Percentiles rank a stretch among this genome's conserved stretches.
Evolutionary conservation across 768 basidiomycete species (phyloP).

Genomic region (Tulasnella sp.): DNA sequence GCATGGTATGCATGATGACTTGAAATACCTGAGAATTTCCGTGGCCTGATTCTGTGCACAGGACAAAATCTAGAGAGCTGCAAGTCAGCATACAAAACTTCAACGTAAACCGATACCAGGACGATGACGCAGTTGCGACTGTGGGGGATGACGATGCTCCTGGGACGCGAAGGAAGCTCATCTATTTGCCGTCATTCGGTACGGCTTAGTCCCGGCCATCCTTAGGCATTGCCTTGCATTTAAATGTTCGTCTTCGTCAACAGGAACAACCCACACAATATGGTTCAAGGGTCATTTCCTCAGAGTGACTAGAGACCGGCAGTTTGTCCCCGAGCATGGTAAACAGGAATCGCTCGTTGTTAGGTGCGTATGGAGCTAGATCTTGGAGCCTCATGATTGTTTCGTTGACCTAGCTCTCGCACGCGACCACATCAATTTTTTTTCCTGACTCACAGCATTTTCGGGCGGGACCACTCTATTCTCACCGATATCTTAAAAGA

Average conservation of each 20-base stretch:
- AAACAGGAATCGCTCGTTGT: conserved; percentile 15
- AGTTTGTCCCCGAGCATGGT: conserved; percentile 10
- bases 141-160: conserved; percentile 1
- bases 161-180: conserved; percentile 5
- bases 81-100: conserved; percentile 35
- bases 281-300: conserved; percentile 22
- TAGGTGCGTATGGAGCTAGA: not conserved
- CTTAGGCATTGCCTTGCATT: not conserved
- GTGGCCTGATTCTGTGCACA: conserved; percentile 16
- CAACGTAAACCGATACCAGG: not conserved
- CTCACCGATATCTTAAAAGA: conserved; percentile 45
- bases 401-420: too few species aligned
- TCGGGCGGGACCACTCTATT: conserved; percentile 35
- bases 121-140: not conserved
- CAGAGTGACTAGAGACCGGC: conserved; percentile 17
- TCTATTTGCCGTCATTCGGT: conserved; percentile 18
- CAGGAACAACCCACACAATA: conserved; percentile 17
- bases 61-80: conserved; percentile 36
- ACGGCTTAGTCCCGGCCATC: not conserved
- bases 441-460: conserved; percentile 36
- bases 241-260: not conserved
- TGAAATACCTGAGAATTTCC: not conserved
- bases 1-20: conserved; percentile 37
- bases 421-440: not conserved
- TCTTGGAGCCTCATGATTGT: not conserved